Evolutionary conservation across 108 stramenopile genomes (phyloP), one percentile per base, ranked within the genome.

Genomic region (Cyclotella atomus): DNA sequence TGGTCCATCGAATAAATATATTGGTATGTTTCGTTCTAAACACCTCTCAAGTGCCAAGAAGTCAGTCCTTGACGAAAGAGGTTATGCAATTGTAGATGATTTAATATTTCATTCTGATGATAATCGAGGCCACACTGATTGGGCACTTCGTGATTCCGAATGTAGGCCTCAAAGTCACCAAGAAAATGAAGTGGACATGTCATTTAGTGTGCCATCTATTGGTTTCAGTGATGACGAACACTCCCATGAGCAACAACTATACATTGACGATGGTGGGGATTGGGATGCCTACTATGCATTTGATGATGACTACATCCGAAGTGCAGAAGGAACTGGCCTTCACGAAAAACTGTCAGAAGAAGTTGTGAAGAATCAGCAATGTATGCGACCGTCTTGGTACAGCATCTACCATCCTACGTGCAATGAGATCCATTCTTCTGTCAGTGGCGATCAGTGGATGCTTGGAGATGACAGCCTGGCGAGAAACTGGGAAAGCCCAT

Each of bases 351-450:
- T 56, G 59, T 2, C 41, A 30, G 15, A 19, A n/a, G 43, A 41
- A 50, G 73, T 44, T 46, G 59, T 10, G 21, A 47, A 61, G 30
- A 71, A 65, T 28, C 23, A 59, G 12, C 16, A 62, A 2, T 91
- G 90, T 66, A 84, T 75, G 12, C 56, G 83, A 14, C 76, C 79
- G 0, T 36, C 44, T 15, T 71, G 64, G 43, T 83, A 87, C 69
- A 66, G 77, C 66, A 29, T 50, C 17, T 63, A 77, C 36, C 69
- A 78, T 62, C 91, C 88, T 16, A 92, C 72, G 34, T 92, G 91
- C 68, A 92, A 92, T 67, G 62, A 66, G 20, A 82, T 90, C 19
- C 88, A 88, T 73, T 81, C 54, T 29, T 43, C 15, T 17, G 41
- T 76, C 27, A 79, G 84, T 67, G 69, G 64, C 61, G 75, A 69